A percentile compares a stretch with the other conserved stretches of the same genome.
Conservation (phyloP, 192 early-diverging fungal species). For the Pilobolus umbonatus region DNA sequence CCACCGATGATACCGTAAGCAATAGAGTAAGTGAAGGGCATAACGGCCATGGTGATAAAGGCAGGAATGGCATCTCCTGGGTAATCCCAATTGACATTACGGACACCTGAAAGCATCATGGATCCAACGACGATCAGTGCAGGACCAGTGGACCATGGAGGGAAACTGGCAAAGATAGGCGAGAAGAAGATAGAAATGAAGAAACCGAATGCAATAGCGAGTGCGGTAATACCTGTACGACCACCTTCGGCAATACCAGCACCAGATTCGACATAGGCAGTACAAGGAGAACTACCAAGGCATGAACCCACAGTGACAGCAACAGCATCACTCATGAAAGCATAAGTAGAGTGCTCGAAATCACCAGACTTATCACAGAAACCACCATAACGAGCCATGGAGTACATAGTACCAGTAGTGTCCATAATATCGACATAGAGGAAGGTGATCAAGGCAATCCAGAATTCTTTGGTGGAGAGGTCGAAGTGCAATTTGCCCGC, state of each 20-base stretch:
- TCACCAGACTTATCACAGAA: constrained; percentile 73
- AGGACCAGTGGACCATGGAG: constrained; percentile 81
- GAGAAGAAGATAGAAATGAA: constrained; percentile 78
- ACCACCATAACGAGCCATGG: constrained; percentile 79
- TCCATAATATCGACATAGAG: constrained; percentile 85
- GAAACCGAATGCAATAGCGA: constrained; percentile 64
- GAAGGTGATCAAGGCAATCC: constrained; percentile 81
- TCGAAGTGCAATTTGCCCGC: constrained; percentile 62
- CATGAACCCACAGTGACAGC: constrained; percentile 62
- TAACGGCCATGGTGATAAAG: constrained; percentile 70
- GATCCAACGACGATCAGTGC: constrained; percentile 76
- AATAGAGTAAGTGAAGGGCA: constrained; percentile 78
- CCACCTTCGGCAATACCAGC: constrained; percentile 81
- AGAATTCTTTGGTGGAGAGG: constrained; percentile 54
- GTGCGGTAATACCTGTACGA: constrained; percentile 69
- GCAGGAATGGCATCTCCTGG: constrained; percentile 74
- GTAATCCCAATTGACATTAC: constrained; percentile 76
- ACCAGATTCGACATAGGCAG: constrained; percentile 78
- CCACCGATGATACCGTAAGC: constrained; percentile 78
- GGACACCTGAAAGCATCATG: constrained; percentile 69
- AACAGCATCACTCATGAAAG: constrained; percentile 70
- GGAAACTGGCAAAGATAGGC: constrained; percentile 80
- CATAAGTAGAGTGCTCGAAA: constrained; percentile 69
- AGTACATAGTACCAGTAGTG: constrained; percentile 81
- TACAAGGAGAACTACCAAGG: constrained; percentile 72